Evolutionary conservation across 2,329 filamentous ascomycete species (phyloP), one percentile per base, ranked within the genome.

Genomic region (Ceratocystis albifundus): DNA sequence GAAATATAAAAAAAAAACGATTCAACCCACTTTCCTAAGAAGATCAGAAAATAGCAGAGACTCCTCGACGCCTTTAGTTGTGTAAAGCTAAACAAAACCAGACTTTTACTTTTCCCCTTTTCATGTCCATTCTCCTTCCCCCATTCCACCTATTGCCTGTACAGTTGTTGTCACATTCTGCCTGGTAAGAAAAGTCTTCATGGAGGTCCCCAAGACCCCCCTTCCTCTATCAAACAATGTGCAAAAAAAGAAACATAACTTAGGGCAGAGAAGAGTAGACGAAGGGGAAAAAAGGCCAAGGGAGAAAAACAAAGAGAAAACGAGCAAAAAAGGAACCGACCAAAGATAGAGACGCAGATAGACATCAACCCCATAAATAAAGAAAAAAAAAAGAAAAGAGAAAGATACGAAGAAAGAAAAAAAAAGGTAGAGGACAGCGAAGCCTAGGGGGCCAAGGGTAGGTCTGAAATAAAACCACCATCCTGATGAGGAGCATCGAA

Each of bases 61-160:
- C 66, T 67, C 66, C 66, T 65, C 48, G 66, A 67, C 66, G 66
- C 66, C 66, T 62, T 67, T 64, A 65, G 62, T 65, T 61, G 66
- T 65, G 61, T 36, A 59, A 63, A 63, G 44, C 61, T 46, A 62
- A 62, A 66, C 45, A 63, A 68, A 68, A 61, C 66, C 64, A 67
- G 61, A 57, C 65, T 68, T 66, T 68, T 66, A 20, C 48, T 64
- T 62, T 61, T 46, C 61, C 44, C 32, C 50, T 36, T 5, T 20
- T 55, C 15, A 55, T 41, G 64, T 32, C 22, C 28, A 3, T 30
- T 7, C 53, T 32, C 53, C 25, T 15, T 15, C 53, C 12, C n/a
- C 17, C 25, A 7, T 59, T 4, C 20, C 17, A 17, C 15, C 53
- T 30, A 59, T 59, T 36, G 53, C 22, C 17, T 59, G 53, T 17